phyloP scores from a whole-genome alignment of 108 stramenopile species.

The Nannochloropsis salina region DNA sequence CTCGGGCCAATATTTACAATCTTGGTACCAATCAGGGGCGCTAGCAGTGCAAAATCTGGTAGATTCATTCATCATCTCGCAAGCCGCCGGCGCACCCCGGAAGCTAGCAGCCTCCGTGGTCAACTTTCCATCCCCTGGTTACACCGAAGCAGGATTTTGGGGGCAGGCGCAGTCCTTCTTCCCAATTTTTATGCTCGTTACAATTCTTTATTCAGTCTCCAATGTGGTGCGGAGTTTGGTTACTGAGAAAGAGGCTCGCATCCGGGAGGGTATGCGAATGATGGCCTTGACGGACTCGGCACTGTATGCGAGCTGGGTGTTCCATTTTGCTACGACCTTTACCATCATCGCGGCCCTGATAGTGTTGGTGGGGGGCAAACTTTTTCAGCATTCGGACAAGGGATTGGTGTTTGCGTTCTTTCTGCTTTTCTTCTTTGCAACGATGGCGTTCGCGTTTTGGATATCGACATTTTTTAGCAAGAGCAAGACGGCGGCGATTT shows the following conservation, averaged over 20 bases:
- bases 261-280: slow-evolving; percentile 54
- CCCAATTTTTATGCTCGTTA: slow-evolving; percentile 5
- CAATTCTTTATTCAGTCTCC: not conserved
- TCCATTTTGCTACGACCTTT: slow-evolving; percentile 35
- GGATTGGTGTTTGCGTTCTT: slow-evolving; percentile 56
- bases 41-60: slow-evolving; percentile 51
- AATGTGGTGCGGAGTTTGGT: slow-evolving; percentile 38
- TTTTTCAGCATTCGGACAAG: slow-evolving; percentile 55
- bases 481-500: slow-evolving; percentile 58
- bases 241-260: slow-evolving; percentile 47
- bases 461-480: slow-evolving; percentile 49
- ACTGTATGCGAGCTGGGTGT: slow-evolving; percentile 38
- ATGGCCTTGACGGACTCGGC: slow-evolving; percentile 51
- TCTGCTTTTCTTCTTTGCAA: slow-evolving; percentile 38
- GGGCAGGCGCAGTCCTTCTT: slow-evolving; percentile 21
- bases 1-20: not conserved
- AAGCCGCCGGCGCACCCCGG: not conserved
- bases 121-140: slow-evolving; percentile 33
- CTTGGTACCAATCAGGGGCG: slow-evolving; percentile 34
- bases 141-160: slow-evolving; percentile 39
- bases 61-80: slow-evolving; percentile 44
- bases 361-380: slow-evolving; percentile 24
- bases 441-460: slow-evolving; percentile 48
- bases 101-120: not conserved
- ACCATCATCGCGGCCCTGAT: slow-evolving; percentile 49